Evolutionary conservation across 208 protist species (phyloP).

Genomic region (Kentomonas sorsogonicus): DNA sequence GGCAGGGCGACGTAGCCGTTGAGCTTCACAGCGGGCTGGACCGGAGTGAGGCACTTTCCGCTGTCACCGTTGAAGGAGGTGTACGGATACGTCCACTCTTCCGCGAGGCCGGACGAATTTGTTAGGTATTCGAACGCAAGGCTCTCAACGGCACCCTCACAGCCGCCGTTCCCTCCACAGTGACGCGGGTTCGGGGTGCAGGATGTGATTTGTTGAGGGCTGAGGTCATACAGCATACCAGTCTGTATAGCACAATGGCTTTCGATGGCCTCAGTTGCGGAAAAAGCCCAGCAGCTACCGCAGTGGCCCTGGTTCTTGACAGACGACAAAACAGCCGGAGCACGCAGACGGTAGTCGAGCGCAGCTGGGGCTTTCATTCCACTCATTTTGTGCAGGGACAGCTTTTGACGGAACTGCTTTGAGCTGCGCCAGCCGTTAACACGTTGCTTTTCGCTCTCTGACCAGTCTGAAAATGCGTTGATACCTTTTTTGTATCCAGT

Average conservation of each 20-base stretch:
- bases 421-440: too few species aligned
- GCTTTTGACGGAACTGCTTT: too few species aligned
- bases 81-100: conserved; percentile 77
- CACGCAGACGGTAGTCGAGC: conserved; percentile 35
- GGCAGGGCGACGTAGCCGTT: conserved; percentile 59
- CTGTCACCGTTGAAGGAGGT: conserved; percentile 43
- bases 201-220: conserved; percentile 90
- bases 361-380: too few species aligned
- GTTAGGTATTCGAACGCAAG: conserved; percentile 75
- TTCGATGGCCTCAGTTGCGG: conserved; percentile 69
- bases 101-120: conserved; percentile 39
- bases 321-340: conserved; percentile 43
- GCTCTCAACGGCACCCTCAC: conserved; percentile 67
- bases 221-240: conserved; percentile 64
- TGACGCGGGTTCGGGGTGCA: conserved; percentile 66
- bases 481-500: conserved; percentile 22
- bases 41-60: conserved; percentile 36
- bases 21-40: conserved; percentile 26
- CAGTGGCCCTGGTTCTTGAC: conserved; percentile 79
- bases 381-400: too few species aligned
- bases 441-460: conserved; percentile 44
- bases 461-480: conserved; percentile 49
- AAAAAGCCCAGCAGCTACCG: conserved; percentile 73
- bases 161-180: conserved; percentile 69
- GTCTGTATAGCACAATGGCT: conserved; percentile 57